Base-by-base conservation (phyloP, 2,329 filamentous ascomycete species). In the Sordariomycetes sp. region DNA sequence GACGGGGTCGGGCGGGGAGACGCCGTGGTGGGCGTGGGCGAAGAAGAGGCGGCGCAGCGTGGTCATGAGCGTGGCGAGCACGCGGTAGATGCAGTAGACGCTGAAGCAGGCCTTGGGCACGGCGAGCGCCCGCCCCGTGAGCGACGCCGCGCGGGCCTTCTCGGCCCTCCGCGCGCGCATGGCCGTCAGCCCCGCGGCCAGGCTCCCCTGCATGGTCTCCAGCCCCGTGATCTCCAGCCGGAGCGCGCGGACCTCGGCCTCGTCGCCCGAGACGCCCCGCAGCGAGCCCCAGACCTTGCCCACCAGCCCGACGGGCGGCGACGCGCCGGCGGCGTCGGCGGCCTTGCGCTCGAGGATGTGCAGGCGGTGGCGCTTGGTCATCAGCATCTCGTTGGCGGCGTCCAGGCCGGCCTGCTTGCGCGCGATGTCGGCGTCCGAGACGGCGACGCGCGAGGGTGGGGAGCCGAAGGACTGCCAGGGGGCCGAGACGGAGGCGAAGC, bases 401-500 rank as follows among this genome's bases (percentile, higher is more conserved):
- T 89, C 85, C 3, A 95, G 75, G 0, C 90, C 90, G 1, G 86
- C 84, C 68, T 91, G 85, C 68, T 93, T 94, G 55, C 90, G 81
- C 54, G 82, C 76, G 54, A 96, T 80, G 63, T 93, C 88, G 11
- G 82, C 78, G 55, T 95, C 89, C 0, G 86, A 86, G 20, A 91
- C 82, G 3, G 81, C 81, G 34, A 80, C 78, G 55, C 74, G 75
- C 14, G 61, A 60, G 18, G 58, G 53, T 2, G 57, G 40, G 1
- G 57, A 52, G 25, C 84, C 81, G 71, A 95, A 90, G 0, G 83
- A 89, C 67, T 95, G 88, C 89, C 90, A 96, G 1, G 91, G 84
- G 1, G 88, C 87, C 25, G 88, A 92, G 37, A 95, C 88, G n/a
- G 89, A 89, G 6, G 90, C 90, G 65, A 95, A 96, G 0, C 90